Evolutionary conservation across 306 rosid species (phyloP), one percentile per base, ranked within the genome.

Genomic region (Calophaca sinica): DNA sequence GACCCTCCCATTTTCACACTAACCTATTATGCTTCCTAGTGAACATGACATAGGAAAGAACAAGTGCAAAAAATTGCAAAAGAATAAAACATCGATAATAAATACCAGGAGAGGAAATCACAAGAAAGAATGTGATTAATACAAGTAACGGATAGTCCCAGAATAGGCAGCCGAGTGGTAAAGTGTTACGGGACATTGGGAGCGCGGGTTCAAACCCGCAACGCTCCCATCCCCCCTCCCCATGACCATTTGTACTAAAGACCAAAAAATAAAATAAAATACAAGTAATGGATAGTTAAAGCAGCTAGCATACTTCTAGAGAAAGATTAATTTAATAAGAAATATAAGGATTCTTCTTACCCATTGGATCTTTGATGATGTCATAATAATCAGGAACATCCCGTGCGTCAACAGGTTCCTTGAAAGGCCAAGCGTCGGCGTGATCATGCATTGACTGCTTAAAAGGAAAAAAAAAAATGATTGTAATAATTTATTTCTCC

Each of bases 351-450:
- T 66, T 49, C 71, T 71, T 74, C 87, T 86, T 80, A 90, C 98
- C 99, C 86, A 96, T 88, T 62, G 99, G 92, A 85, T 96, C 96
- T 87, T 92, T 96, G 78, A 96, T 90, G 60, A 96, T 90, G 68
- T 92, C 93, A 83, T 92, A 92, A 84, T 96, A 92, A 86, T 96
- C 98, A 59, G 98, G 99, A 45, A 92, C 99, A 74, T 96, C 99
- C 57, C 91, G 96, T 52, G 84, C 82, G 72, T 96, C 92, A 74
- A 96, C 97, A 7, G 99, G 99, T 49, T 96, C 99, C 89, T 87
- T 94, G 87, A 94, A 94, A 66, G 99, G 99, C 99, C 99, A 94
- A 3, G 93, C 86, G 76, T 94, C 99, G 7, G 71, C 93, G 57
- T 92, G 99, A 12, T 94, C 99, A 32, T 77, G 72, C 96, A 92